Percentiles rank a stretch among this genome's conserved stretches.
These are phyloP conservation scores for Oryza glumipatula DNA, from an alignment of 176 grass and related monocot species.

Conservation along the genomic window DNA sequence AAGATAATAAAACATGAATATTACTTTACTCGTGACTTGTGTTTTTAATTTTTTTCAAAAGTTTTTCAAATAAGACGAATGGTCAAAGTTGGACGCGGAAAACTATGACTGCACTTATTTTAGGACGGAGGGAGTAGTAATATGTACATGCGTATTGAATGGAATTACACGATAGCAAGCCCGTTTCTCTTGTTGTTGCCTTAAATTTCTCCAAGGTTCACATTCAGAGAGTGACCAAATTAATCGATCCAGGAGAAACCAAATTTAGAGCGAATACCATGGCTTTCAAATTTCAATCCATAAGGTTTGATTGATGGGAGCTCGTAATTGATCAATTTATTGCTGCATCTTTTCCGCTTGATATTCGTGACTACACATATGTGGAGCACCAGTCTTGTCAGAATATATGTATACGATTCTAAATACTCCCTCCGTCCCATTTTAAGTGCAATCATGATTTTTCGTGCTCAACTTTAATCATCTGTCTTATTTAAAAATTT, in stretches of 20 bases:
- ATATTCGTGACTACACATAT: background rate
- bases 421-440: no score
- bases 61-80: no score
- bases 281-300: background rate
- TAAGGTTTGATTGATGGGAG: background rate
- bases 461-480: rapidly evolving
- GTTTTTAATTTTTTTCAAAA: no score
- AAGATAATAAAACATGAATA: no score
- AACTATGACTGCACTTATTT: no score
- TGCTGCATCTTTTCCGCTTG: background rate
- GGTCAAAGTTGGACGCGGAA: no score
- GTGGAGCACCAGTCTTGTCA: background rate
- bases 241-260: constrained; percentile 17
- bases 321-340: background rate
- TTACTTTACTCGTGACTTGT: no score
- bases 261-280: background rate
- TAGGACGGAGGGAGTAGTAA: background rate
- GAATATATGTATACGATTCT: background rate
- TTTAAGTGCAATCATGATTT: no score
- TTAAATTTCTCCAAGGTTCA: constrained; percentile 2
- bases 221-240: constrained; percentile 20
- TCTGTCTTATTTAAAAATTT: no score
- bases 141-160: background rate
- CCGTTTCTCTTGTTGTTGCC: constrained; percentile 11
- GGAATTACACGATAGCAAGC: background rate